Evolutionary conservation across 2,329 filamentous ascomycete genomes (phyloP), one percentile per base, ranked within the genome.

Genomic region (Coniochaeta hoffmannii): DNA sequence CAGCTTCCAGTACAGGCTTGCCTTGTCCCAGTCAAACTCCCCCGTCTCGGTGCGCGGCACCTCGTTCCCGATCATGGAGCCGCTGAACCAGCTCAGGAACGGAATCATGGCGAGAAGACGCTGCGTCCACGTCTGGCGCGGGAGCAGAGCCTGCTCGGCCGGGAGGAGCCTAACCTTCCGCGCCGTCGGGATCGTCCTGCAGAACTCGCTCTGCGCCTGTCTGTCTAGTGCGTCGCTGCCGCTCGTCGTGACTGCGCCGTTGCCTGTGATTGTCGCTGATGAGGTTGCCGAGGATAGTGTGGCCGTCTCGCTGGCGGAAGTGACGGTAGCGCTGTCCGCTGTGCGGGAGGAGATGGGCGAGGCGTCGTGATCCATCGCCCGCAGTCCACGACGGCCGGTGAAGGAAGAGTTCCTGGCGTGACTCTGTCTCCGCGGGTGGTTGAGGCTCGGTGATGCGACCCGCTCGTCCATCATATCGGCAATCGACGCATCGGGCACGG

Each of bases 1-100:
- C 44, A 86, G 64, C 68, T 81, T 82, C 84, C 84, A 87, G 71
- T 87, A 87, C 58, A 87, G 69, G 58, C 82, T 86, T 11, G 84
- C 84, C 49, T 73, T 73, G 41, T 82, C 81, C 76, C 85, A 88
- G 69, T 97, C 92, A 63, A 96, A 92, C 41, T 83, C 84, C 56
- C 89, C 89, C 44, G 80, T 76, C 54, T 90, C 87, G 54, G 79
- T 86, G 41, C 87, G 78, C 8, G 89, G 89, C 36, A 93, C 83
- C 66, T 87, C 80, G 65, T 84, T 85, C 6, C 89, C 89, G 64
- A 93, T 91, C 69, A 92, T 83, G 63, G 75, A 84, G 60, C 74
- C 85, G 49, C 83, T 85, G 65, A 91, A 87, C 83, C 86, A 90
- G 62, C 80, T 81, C 58, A 90, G 71, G 58, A 90, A 77, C 2